Base-by-base conservation (phyloP, 306 rosid species). In the Trifolium repens region DNA sequence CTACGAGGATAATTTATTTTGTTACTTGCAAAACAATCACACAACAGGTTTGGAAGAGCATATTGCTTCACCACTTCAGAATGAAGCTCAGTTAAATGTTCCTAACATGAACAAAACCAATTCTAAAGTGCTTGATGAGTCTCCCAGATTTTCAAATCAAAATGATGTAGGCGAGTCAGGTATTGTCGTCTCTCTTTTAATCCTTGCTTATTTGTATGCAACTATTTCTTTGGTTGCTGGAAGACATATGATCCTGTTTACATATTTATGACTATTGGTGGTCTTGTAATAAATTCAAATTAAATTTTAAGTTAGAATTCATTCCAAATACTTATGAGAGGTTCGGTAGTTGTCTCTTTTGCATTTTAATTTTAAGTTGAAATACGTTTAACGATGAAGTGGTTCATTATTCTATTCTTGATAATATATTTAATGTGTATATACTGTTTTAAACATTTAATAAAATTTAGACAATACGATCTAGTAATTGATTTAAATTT, bases 91-190 rank as follows among this genome's bases (percentile, higher is more conserved):
- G 55, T 64, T 76, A 81, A 73, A 83, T 47, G 73, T 82, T 79
- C 86, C 87, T 49, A 80, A 85, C 71, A 16, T 77, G 39, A 72
- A 65, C 27, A 69, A 59, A 52, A 70, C 72, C 57, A 84, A 82
- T 87, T 50, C 87, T 84, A 79, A 85, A 24, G 84, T 79, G 42
- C 85, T 64, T 13, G 91, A 91, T 32, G 89, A 88, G 66, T 90
- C 91, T 80, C 90, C 91, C 1, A 91, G 88, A 70, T 87, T 87
- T 84, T 75, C 84, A 50, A 78, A 84, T 74, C 81, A 86, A 71
- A 79, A 78, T 83, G 84, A 70, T 64, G 79, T 22, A 19, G 78
- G 71, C 78, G 89, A 88, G 78, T 78, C 96, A 85, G 96, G 98
- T 91, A 86, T 63, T 43, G 19, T 82, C 54, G 24, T 82, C 67